Evolutionary conservation across 495 filamentous ascomycete genomes (phyloP), one percentile per base, ranked within the genome.

Genomic region (Hapsidospora chrysogenum): DNA sequence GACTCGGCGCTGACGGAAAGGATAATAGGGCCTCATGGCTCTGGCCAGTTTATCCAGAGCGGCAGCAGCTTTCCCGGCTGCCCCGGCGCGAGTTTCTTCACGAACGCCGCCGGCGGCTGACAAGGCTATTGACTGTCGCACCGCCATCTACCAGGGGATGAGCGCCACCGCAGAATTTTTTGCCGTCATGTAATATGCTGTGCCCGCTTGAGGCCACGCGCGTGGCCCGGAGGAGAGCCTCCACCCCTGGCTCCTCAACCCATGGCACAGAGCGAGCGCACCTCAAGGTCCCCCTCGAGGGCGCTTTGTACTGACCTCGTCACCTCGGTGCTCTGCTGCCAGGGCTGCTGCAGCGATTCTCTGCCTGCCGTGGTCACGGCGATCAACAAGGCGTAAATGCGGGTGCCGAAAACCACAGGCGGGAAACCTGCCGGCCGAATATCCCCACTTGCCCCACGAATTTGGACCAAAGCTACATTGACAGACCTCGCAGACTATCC

Each of bases 271-370:
- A n/a, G n/a, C n/a, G n/a, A n/a, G n/a, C n/a, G n/a, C n/a, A n/a
- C n/a, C n/a, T n/a, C n/a, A n/a, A n/a, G n/a, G n/a, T n/a, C n/a
- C n/a, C n/a, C n/a, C n/a, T n/a, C n/a, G n/a, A n/a, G n/a, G n/a
- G n/a, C n/a, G n/a, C n/a, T 83, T 67, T 83, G 81, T 62, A 80
- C 76, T 31, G 78, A 76, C 26, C 81, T 83, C 61, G 70, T 77
- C 25, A 78, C 78, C 32, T 75, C n/a, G n/a, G n/a, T 83, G 38
- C 61, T 83, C 40, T 80, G 79, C 61, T 81, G 81, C 58, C 78
- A 83, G 68, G 49, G 54, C n/a, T 51, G 51, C 9, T 57, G 50
- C 39, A 51, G 51, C 14, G 50, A 54, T 1, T 51, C 51, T 1
- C 54, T 54, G 35, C 54, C 54, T 31, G 50, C 51, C 1, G 51